Conservation (phyloP, 1,284 basidiomycete genomes). For the Dichomitus squalens region DNA sequence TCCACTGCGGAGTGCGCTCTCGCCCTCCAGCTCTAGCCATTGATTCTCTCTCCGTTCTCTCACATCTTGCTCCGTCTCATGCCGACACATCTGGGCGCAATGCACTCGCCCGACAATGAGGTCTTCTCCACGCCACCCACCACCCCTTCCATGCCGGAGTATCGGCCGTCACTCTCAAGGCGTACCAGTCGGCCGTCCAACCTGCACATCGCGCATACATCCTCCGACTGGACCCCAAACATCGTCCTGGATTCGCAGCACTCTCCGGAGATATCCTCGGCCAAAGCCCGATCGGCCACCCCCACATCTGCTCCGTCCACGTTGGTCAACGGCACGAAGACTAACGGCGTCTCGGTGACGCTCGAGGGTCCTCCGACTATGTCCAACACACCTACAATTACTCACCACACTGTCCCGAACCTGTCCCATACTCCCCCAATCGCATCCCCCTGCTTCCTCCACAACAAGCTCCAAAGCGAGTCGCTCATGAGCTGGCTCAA, state of each 20-base stretch:
- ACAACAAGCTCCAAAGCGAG: slow-evolving; percentile 79
- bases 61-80: slow-evolving; percentile 8
- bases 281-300: slow-evolving; percentile 18
- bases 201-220: slow-evolving; percentile 30
- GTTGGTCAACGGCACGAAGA: slow-evolving; percentile 30
- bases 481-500: slow-evolving; percentile 73
- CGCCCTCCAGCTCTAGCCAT: neutral
- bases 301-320: slow-evolving; percentile 10
- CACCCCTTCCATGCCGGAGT: slow-evolving; percentile 43
- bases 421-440: slow-evolving; percentile 32
- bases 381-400: slow-evolving; percentile 24
- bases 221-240: slow-evolving; percentile 31
- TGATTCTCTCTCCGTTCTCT: slow-evolving; percentile 6
- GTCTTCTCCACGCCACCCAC: slow-evolving; percentile 66
- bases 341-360: slow-evolving; percentile 22
- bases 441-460: slow-evolving; percentile 83
- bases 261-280: slow-evolving; percentile 26
- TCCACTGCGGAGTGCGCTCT: neutral
- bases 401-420: slow-evolving; percentile 23
- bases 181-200: slow-evolving; percentile 33
- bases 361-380: slow-evolving; percentile 22
- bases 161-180: slow-evolving; percentile 37
- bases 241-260: slow-evolving; percentile 36
- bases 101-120: slow-evolving; percentile 46
- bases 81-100: slow-evolving; percentile 10